Base-by-base conservation (phyloP, 208 protist species). In the Crithidia expoeki region DNA sequence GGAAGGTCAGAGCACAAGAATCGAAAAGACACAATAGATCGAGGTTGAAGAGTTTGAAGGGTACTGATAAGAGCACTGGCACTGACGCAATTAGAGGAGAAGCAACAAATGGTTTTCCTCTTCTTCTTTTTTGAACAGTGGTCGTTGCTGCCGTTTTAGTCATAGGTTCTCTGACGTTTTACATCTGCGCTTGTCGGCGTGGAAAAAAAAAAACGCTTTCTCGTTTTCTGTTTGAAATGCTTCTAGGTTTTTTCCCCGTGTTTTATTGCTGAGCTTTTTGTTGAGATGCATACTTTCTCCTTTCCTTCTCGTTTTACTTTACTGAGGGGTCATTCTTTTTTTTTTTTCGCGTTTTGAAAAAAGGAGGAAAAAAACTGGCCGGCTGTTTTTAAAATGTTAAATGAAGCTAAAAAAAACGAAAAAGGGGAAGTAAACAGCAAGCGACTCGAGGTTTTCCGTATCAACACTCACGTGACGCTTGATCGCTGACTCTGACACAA, bases 171-270 rank as follows among this genome's bases (percentile, higher is more conserved):
- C 55, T 40, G 38, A 74, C 21, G 23, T 16, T 36, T 49, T 7
- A 47, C 19, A 50, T 62, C 16, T 42, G 17, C 59, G 27, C 58
- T 42, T 74, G 44, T 2, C 2, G 23, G 53, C 27, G 32, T 28
- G 23, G 25, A 12, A 14, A 23, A 14, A 25, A 32, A 25, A 7
- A 12, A 28, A 4, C 59, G 63, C 44, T 50, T 49, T 59, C 36
- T 46, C 67, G 51, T 52, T 25, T 67, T n/a, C 12, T 38, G 57
- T 72, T 52, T 53, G 11, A 55, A 23, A 21, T 42, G 16, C 23
- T 27, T 36, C 52, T 51, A 47, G 14, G 12, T 17, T 47, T 47
- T 47, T 17, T 4, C 16, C 28, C 36, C 14, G 32, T 56, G 2
- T 53, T 53, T 56, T 12, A 2, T 42, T 59, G 14, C 42, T 47